Conservation (phyloP, 116 monocot genomes). For the Papilionanthe hybrid region DNA sequence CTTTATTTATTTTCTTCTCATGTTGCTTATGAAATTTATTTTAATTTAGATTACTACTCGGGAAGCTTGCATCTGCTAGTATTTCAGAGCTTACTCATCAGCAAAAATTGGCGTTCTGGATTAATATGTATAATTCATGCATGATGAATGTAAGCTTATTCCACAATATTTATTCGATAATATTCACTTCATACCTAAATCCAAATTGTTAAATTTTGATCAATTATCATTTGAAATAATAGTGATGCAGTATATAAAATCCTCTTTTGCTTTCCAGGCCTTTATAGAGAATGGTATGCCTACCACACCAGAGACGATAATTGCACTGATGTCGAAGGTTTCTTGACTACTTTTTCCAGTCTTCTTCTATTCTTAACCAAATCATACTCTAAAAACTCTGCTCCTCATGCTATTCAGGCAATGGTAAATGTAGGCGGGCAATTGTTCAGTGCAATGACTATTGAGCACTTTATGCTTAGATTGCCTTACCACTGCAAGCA, state of each 20-base stretch:
- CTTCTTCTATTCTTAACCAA: too few relatives aligned
- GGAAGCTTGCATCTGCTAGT: slow-evolving; percentile 59
- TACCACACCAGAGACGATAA: too few relatives aligned
- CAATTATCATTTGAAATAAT: too few relatives aligned
- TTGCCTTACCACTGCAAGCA: slow-evolving; percentile 60
- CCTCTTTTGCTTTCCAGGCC: too few relatives aligned
- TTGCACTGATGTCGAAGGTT: too few relatives aligned
- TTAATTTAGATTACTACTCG: slow-evolving; percentile 47
- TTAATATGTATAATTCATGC: slow-evolving; percentile 85
- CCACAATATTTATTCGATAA: background rate
- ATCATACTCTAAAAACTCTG: background rate
- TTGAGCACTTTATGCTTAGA: slow-evolving; percentile 89
- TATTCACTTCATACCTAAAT: background rate
- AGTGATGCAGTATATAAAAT: too few relatives aligned
- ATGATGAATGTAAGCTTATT: slow-evolving; percentile 81
- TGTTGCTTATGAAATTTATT: too few relatives aligned
- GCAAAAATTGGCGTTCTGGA: slow-evolving; percentile 31
- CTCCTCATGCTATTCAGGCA: slow-evolving; percentile 39
- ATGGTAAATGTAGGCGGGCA: slow-evolving; percentile 87
- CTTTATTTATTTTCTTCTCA: too few relatives aligned
- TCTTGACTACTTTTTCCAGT: too few relatives aligned
- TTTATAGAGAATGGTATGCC: too few relatives aligned
- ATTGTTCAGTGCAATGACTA: slow-evolving; percentile 72
- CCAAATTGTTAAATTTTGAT: too few relatives aligned
- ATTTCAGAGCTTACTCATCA: slow-evolving; percentile 65